Base-by-base conservation (phyloP, 352 stramenopile species). In the Pythium brachiatum region DNA sequence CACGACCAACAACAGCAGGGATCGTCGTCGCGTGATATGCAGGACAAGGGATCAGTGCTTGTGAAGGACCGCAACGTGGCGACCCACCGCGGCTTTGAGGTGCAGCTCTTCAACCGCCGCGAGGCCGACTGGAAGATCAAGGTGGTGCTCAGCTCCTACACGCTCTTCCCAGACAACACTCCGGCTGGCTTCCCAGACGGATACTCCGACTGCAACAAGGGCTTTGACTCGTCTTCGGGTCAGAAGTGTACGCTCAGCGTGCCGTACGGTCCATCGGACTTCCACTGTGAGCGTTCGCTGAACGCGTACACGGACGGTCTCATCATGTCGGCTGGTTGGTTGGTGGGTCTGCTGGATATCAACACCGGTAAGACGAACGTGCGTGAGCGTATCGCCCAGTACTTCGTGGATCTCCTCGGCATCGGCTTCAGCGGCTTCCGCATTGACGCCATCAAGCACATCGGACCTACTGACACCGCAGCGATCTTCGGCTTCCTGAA, bases 91-190 rank as follows among this genome's bases (percentile, higher is more conserved):
- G 51, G 39, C n/a, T 91, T 92, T 25, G 79, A 92, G 63, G 62
- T 73, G 5, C 67, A 76, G 56, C 63, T 90, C 6, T 90, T 92
- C 56, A 72, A 38, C 2, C 75, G 80, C 32, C 44, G 44, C 27
- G 44, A 52, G 21, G 44, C 44, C 0, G 44, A 91, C 60, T 91
- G 76, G 76, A 74, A 79, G 59, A 81, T 91, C 58, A 80, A 81
- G 41, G 76, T 92, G 8, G 76, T 89, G 38, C 66, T 92, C 16
- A 89, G 78, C 56, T 88, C 77, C 27, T 92, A 87, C 68, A 89
- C 75, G n/a, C 69, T 70, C 23, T 81, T 70, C 34, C 26, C 63
- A 1, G 44, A 52, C 44, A 57, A 70, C 56, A 58, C 47, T 2
- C 57, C 57, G 9, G 39, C 46, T 3, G 73, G 73, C 0, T 87